Evolutionary conservation across 176 grass and related monocot genomes (phyloP).

Genomic region (Rhynchospora pubera): DNA sequence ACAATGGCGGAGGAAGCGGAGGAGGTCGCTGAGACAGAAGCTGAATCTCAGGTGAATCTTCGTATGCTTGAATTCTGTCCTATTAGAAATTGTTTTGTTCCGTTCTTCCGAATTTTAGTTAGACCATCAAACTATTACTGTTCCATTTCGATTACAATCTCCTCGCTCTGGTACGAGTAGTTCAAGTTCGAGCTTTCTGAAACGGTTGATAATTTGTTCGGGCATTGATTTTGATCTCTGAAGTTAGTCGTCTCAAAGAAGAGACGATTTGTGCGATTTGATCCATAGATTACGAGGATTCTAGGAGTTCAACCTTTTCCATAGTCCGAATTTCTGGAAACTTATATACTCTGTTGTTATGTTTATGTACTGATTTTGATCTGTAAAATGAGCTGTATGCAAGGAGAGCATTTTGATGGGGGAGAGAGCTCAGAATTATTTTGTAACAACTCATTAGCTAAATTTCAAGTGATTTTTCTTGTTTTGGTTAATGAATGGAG

Average conservation of each 20-base stretch:
- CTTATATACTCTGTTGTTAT: background rate
- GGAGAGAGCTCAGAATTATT: background rate
- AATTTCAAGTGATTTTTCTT: background rate
- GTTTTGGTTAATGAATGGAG: background rate
- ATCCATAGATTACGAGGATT: background rate
- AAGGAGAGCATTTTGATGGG: background rate
- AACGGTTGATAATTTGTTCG: background rate
- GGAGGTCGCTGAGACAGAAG: constrained; percentile 44
- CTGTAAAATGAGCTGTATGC: background rate
- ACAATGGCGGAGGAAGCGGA: constrained; percentile 28
- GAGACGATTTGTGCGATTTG: background rate
- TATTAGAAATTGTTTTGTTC: background rate
- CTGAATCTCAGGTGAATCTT: constrained; percentile 53
- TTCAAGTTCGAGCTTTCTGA: background rate
- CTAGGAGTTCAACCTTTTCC: background rate
- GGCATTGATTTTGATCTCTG: constrained; percentile 12
- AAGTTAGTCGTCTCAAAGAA: constrained; percentile 10
- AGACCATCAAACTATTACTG: background rate
- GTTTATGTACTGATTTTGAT: background rate
- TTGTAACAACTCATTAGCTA: background rate
- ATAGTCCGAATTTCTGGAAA: background rate
- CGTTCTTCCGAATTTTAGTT: background rate
- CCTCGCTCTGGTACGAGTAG: background rate
- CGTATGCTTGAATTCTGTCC: background rate
- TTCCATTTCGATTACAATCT: background rate